These are phyloP conservation scores for Blastobotrys niveus DNA, from an alignment of 1,139 yeast species.

Conservation along the genomic window DNA sequence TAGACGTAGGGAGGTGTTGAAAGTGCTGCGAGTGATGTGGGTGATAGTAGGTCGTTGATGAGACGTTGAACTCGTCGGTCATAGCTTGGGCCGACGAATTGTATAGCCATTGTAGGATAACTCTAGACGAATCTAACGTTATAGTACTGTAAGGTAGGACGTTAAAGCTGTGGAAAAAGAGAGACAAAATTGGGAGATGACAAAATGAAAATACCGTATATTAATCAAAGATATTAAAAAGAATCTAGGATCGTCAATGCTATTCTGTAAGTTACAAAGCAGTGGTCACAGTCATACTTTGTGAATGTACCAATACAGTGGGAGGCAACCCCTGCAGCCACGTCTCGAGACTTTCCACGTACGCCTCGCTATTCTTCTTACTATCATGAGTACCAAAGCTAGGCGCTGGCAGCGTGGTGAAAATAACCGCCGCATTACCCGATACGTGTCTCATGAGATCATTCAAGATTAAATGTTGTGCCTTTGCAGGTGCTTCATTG, in stretches of 20 bases:
- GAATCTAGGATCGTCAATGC: too few relatives aligned
- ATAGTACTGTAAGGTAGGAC: too few relatives aligned
- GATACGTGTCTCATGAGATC: constrained; percentile 72
- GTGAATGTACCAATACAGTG: constrained; percentile 72
- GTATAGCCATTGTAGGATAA: too few relatives aligned
- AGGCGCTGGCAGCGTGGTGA: constrained; percentile 89
- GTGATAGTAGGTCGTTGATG: background rate
- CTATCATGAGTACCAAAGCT: constrained; percentile 70
- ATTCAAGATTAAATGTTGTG: constrained; percentile 83
- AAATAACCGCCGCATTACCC: constrained; percentile 57
- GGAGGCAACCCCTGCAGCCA: constrained; percentile 87
- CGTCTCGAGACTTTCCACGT: constrained; percentile 65
- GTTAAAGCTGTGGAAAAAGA: too few relatives aligned
- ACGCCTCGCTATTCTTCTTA: constrained; percentile 63
- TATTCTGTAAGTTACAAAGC: constrained; percentile 43
- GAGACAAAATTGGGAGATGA: too few relatives aligned
- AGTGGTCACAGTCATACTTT: constrained; percentile 92
- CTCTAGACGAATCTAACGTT: too few relatives aligned
- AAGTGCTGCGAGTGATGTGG: background rate
- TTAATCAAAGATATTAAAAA: too few relatives aligned
- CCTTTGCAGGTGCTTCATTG: constrained; percentile 82
- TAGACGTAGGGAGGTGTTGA: background rate
- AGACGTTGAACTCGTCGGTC: too few relatives aligned
- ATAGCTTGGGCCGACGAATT: too few relatives aligned
- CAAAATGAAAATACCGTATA: too few relatives aligned